Evolutionary conservation across 192 early-diverging fungal genomes (phyloP).

Genomic region (Spinellus fusiger): DNA sequence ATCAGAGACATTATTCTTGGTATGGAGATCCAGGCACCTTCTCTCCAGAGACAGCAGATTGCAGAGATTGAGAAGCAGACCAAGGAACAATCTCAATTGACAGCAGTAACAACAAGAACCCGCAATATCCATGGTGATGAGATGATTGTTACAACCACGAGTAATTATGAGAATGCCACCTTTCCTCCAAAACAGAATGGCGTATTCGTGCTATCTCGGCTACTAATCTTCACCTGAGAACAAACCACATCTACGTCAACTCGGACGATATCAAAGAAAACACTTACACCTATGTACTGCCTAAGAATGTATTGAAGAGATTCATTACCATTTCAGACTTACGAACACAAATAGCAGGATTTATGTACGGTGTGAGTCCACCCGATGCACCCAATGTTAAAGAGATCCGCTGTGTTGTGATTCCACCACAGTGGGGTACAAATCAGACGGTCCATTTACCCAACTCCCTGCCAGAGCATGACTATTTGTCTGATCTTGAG

Average conservation of each 20-base stretch:
- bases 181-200: constrained; percentile 99
- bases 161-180: constrained; percentile 93
- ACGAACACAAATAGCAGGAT: constrained; percentile 93
- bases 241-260: constrained; percentile 94
- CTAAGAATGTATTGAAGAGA: constrained; percentile 96
- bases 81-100: constrained; percentile 87
- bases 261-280: constrained; percentile 94
- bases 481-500: constrained; percentile 87
- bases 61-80: constrained; percentile 97
- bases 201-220: constrained; percentile 95
- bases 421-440: constrained; percentile 99
- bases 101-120: constrained; percentile 94
- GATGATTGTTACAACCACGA: constrained; percentile 96
- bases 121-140: constrained; percentile 96
- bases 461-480: constrained; percentile 81
- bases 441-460: constrained; percentile 93
- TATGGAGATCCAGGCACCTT: constrained; percentile 98
- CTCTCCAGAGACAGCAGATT: constrained; percentile 92
- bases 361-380: constrained; percentile 89
- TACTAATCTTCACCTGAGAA: constrained; percentile 90
- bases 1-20: constrained; percentile 98
- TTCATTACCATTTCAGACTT: constrained; percentile 94
- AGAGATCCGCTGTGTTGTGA: constrained; percentile 87
- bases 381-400: constrained; percentile 89
- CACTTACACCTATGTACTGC: constrained; percentile 87